A percentile compares a stretch with the other conserved stretches of the same genome.
Conservation (phyloP, 148 eudicot species). For the Rhododendron ferrugineum region DNA sequence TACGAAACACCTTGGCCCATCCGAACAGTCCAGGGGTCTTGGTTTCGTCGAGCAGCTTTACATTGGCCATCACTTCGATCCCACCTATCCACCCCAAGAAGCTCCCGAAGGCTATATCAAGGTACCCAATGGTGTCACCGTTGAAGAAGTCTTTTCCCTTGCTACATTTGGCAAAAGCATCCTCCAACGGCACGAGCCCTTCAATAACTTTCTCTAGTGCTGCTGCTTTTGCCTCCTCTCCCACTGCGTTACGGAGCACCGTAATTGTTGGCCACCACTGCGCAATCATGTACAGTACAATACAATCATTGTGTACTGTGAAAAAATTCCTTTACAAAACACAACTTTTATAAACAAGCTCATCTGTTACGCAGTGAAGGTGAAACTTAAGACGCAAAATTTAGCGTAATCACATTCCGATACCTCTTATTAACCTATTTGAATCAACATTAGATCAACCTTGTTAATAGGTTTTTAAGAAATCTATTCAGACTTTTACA, state of each 20-base stretch:
- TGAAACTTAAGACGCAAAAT: too few relatives aligned
- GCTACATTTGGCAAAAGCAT: slow-evolving; percentile 23
- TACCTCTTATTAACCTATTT: too few relatives aligned
- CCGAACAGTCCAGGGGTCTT: slow-evolving; percentile 18
- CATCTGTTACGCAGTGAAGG: too few relatives aligned
- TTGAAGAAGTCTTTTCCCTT: slow-evolving; percentile 28
- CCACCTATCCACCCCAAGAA: slow-evolving; percentile 24
- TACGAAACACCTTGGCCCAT: slow-evolving; percentile 31
- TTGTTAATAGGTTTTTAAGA: too few relatives aligned
- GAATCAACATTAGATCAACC: too few relatives aligned
- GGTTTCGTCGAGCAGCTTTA: slow-evolving; percentile 20
- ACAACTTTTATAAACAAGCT: too few relatives aligned
- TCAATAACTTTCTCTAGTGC: slow-evolving; percentile 9
- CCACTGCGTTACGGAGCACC: not conserved
- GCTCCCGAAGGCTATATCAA: slow-evolving; percentile 36
- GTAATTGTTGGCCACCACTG: slow-evolving; percentile 10
- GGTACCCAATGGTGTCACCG: slow-evolving; percentile 19
- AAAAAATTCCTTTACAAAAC: too few relatives aligned
- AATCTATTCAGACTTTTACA: too few relatives aligned
- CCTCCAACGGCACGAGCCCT: slow-evolving; percentile 19
- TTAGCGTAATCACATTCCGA: too few relatives aligned
- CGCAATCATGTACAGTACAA: not conserved
- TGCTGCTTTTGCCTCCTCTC: slow-evolving; percentile 6
- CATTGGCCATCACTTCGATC: not conserved
- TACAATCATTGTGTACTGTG: not conserved